These are phyloP conservation scores for Didymella sp. DNA, from an alignment of 2,329 filamentous ascomycete genomes.

Conservation along the genomic window DNA sequence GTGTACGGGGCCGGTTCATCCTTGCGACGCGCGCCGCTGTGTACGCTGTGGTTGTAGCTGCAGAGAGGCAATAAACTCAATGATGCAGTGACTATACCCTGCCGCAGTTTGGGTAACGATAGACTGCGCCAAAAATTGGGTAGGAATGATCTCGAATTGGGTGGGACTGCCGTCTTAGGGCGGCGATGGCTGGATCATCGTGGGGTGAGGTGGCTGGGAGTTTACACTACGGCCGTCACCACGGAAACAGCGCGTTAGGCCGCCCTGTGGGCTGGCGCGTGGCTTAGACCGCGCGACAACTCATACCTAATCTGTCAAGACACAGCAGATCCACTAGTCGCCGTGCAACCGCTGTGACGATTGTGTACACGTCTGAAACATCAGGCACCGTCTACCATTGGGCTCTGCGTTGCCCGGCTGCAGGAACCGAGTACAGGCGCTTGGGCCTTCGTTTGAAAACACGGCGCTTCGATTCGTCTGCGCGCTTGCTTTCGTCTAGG, in stretches of 20 bases:
- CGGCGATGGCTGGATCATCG: slow-evolving; percentile 11
- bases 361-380: slow-evolving; percentile 10
- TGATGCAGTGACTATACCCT: not conserved
- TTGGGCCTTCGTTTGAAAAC: not conserved
- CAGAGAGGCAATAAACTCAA: slow-evolving; percentile 2
- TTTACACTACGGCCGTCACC: slow-evolving; percentile 1
- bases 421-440: slow-evolving; percentile 10
- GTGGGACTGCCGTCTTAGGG: slow-evolving; percentile 19
- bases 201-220: not conserved
- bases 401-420: slow-evolving; percentile 12
- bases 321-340: slow-evolving; percentile 6
- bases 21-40: slow-evolving; percentile 28
- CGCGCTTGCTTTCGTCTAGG: not conserved
- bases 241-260: not conserved
- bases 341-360: not conserved
- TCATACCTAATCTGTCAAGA: slow-evolving; percentile 1
- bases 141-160: slow-evolving; percentile 27
- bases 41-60: slow-evolving; percentile 2
- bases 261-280: slow-evolving; percentile 2
- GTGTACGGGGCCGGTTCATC: slow-evolving; percentile 47
- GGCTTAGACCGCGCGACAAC: slow-evolving; percentile 15
- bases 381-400: slow-evolving; percentile 2
- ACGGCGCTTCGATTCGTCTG: not conserved
- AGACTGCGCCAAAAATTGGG: slow-evolving; percentile 21
- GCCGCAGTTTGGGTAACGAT: slow-evolving; percentile 19